Conservation (phyloP, 2,329 filamentous ascomycete genomes). For the Monilinia polystroma region DNA sequence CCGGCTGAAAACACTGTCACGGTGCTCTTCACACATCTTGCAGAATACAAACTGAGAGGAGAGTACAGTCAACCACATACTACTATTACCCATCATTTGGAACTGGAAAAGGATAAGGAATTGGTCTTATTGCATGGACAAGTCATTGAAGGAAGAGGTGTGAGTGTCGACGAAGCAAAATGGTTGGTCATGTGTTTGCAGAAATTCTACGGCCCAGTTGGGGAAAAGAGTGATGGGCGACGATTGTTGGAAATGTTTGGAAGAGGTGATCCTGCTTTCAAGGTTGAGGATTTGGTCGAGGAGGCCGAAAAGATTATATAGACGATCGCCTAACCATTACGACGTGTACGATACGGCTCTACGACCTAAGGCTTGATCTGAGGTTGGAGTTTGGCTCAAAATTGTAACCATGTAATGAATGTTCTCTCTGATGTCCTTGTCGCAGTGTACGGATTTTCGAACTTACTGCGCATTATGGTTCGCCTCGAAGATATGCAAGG, state of each 20-base stretch:
- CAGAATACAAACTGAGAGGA: constrained; percentile 86
- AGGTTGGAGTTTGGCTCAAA: neutral
- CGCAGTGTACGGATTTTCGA: neutral
- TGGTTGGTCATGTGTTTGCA: constrained; percentile 93
- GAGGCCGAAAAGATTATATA: constrained; percentile 79
- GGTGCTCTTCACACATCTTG: constrained; percentile 90
- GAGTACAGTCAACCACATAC: constrained; percentile 92
- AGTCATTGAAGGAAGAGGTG: constrained; percentile 72
- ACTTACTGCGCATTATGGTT: neutral
- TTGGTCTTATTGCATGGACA: constrained; percentile 84
- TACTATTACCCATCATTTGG: constrained; percentile 86
- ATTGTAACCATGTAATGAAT: constrained; percentile 6
- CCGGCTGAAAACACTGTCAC: constrained; percentile 68
- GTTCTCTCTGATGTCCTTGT: neutral
- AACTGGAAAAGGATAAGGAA: constrained; percentile 71
- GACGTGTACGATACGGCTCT: constrained; percentile 6
- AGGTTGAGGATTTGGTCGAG: constrained; percentile 79
- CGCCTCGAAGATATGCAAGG: neutral
- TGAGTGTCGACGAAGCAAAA: constrained; percentile 77
- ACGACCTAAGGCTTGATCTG: constrained; percentile 5
- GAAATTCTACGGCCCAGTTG: constrained; percentile 76
- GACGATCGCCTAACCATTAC: constrained; percentile 3
- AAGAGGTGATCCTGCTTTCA: constrained; percentile 74
- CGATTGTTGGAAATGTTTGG: constrained; percentile 80
- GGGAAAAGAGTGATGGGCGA: constrained; percentile 58